These are phyloP conservation scores for Myxozyma neotropica DNA, from an alignment of 805 yeast species.

Conservation along the genomic window DNA sequence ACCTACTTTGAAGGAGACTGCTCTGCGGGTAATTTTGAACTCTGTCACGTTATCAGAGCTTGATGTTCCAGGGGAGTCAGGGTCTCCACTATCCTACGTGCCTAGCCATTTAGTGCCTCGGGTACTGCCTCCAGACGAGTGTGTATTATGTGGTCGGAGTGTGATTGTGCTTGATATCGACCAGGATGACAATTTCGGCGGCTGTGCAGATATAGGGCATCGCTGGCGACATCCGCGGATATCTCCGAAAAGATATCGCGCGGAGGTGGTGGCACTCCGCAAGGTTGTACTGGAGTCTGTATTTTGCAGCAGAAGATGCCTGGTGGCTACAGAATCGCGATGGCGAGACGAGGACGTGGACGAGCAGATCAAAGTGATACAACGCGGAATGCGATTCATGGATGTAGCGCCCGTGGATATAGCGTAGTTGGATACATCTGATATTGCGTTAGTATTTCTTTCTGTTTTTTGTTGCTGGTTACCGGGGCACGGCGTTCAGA, in stretches of 20 bases:
- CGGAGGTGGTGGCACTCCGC: conserved; percentile 17
- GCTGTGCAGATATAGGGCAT: not conserved
- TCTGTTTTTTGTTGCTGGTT: not conserved
- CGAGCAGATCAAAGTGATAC: conserved; percentile 23
- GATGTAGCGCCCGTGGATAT: conserved; percentile 6
- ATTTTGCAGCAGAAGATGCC: conserved; percentile 27
- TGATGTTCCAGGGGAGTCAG: conserved; percentile 9
- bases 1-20: conserved; percentile 21
- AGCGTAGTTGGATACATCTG: not conserved
- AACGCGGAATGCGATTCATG: conserved; percentile 29
- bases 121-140: conserved; percentile 25
- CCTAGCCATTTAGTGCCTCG: conserved; percentile 24
- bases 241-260: conserved; percentile 18
- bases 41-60: conserved; percentile 23
- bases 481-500: not conserved
- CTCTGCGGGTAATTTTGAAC: conserved; percentile 10
- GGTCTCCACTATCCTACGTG: conserved; percentile 10
- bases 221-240: not conserved
- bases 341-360: conserved; percentile 30
- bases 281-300: conserved; percentile 26
- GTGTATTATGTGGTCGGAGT: conserved; percentile 21
- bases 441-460: not conserved
- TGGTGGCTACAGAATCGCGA: conserved; percentile 13
- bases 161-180: not conserved
- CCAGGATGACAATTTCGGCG: not conserved